A percentile compares a stretch with the other conserved stretches of the same genome.
These are phyloP conservation scores for Cercospora citrullina DNA, from an alignment of 2,329 filamentous ascomycete species.

Conservation along the genomic window DNA sequence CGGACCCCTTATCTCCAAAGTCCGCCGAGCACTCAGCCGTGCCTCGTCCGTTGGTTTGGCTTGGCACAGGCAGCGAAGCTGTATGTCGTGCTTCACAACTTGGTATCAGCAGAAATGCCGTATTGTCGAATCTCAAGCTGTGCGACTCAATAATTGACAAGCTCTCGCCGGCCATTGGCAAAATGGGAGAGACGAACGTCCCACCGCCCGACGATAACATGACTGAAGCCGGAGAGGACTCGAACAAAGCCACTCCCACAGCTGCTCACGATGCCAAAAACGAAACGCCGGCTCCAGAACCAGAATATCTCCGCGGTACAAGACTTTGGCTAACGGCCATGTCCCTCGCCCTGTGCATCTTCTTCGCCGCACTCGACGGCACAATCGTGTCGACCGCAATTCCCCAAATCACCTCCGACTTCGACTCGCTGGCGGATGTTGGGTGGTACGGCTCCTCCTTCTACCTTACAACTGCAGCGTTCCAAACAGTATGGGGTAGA, in stretches of 20 bases:
- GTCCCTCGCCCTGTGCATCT: neutral
- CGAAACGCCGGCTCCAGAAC: neutral
- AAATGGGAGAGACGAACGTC: neutral
- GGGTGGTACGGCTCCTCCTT: constrained; percentile 47
- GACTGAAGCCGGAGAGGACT: neutral
- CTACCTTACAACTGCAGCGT: constrained; percentile 44
- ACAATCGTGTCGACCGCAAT: constrained; percentile 46
- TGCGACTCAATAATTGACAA: neutral
- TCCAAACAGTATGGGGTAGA: constrained; percentile 6
- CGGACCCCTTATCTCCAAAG: neutral
- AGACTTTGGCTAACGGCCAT: neutral
- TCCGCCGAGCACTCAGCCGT: neutral
- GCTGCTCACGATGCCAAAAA: neutral
- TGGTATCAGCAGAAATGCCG: neutral
- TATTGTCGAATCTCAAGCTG: neutral
- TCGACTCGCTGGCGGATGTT: constrained; percentile 40
- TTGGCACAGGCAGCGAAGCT: neutral
- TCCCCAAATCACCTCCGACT: constrained; percentile 46
- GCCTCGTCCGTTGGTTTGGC: neutral
- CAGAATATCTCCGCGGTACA: neutral
- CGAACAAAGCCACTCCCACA: neutral
- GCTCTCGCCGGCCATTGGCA: neutral
- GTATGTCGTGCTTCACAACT: neutral
- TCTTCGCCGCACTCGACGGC: constrained; percentile 12
- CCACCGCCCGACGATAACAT: neutral